These are phyloP conservation scores for Zarea fungicola DNA, from an alignment of 2,329 filamentous ascomycete species.

Conservation along the genomic window DNA sequence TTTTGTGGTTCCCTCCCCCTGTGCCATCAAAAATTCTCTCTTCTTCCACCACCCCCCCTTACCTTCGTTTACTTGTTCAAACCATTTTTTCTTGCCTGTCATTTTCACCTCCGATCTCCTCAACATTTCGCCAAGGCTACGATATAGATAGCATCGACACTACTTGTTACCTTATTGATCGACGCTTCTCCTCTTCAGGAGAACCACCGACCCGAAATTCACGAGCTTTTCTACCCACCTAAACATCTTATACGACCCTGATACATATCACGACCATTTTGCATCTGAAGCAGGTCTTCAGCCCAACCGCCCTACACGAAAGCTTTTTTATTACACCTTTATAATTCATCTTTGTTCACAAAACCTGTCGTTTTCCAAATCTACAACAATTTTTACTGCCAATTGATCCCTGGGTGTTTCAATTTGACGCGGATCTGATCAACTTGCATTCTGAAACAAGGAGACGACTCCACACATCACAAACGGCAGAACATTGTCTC, in stretches of 20 bases:
- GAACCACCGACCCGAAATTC: not conserved
- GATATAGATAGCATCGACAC: not conserved
- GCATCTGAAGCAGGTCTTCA: slow-evolving; percentile 13
- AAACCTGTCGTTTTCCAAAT: too few species aligned
- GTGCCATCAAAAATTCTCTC: slow-evolving; percentile 13
- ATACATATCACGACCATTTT: slow-evolving; percentile 11
- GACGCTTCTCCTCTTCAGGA: not conserved
- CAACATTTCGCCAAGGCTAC: not conserved
- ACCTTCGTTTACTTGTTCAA: not conserved
- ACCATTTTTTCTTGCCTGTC: not conserved
- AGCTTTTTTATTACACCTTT: not conserved
- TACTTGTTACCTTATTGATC: not conserved
- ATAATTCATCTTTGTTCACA: not conserved
- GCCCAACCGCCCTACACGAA: slow-evolving; percentile 16
- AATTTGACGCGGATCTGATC: not conserved
- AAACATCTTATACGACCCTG: not conserved
- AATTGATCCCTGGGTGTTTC: slow-evolving; percentile 14
- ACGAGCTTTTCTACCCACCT: not conserved
- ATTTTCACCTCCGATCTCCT: not conserved
- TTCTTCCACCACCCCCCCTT: slow-evolving; percentile 15
- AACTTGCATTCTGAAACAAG: slow-evolving; percentile 7
- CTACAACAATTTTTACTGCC: not conserved
- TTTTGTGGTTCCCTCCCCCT: slow-evolving; percentile 17
- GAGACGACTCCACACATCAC: slow-evolving; percentile 12
- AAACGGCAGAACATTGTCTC: not conserved